Percentiles rank a stretch among this genome's conserved stretches.
Conservation (phyloP, 108 stramenopile genomes). For the Skeletonema potamos region DNA sequence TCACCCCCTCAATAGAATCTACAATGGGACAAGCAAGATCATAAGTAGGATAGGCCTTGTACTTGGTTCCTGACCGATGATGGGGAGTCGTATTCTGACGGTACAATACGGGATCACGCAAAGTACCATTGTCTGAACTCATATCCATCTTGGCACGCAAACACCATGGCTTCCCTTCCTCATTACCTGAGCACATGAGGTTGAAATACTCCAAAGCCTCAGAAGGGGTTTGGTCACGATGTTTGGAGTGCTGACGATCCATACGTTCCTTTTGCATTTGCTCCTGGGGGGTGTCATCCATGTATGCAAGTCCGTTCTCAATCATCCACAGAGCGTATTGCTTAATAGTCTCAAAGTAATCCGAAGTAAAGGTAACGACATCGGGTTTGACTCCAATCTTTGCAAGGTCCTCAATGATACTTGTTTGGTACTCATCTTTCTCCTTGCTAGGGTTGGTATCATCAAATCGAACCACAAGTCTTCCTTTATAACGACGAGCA, state of each 20-base stretch:
- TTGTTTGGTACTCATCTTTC: conserved; percentile 96
- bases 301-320: conserved; percentile 92
- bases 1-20: conserved; percentile 98
- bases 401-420: conserved; percentile 80
- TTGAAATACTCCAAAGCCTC: conserved; percentile 87
- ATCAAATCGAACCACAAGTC: conserved; percentile 93
- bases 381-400: conserved; percentile 87
- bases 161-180: conserved; percentile 90
- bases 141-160: conserved; percentile 98
- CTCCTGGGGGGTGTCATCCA: conserved; percentile 99
- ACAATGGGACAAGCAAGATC: conserved; percentile 99
- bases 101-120: conserved; percentile 98
- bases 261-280: conserved; percentile 86
- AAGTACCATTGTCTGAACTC: conserved; percentile 93
- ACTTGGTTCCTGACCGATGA: conserved; percentile 93
- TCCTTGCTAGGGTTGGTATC: conserved; percentile 99
- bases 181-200: conserved; percentile 80
- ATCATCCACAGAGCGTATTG: conserved; percentile 90
- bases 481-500: conserved; percentile 93
- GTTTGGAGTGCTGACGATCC: conserved; percentile 75
- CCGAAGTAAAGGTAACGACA: conserved; percentile 93
- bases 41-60: conserved; percentile 99
- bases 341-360: conserved; percentile 89
- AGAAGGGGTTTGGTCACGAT: conserved; percentile 72
- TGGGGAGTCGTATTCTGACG: conserved; percentile 94